Base-by-base conservation (phyloP, 1,284 basidiomycete genomes). In the Meira miltonrushii region DNA sequence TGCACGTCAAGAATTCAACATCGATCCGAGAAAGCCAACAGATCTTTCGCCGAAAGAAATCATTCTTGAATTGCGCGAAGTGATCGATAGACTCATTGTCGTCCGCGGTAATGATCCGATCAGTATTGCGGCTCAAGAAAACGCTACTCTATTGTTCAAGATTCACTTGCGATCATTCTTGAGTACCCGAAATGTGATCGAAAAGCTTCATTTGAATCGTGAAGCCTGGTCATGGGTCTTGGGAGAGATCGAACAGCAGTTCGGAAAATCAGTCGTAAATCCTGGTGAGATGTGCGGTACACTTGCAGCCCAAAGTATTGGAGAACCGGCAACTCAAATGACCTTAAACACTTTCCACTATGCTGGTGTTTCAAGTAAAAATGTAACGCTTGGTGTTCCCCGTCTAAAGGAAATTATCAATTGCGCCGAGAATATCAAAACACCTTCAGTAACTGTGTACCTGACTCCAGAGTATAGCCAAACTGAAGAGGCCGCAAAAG, bases 281-380 rank as follows among this genome's bases (percentile, higher is more conserved):
- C 90, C 95, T 0, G 93, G 94, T 54, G 95, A 98, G 81, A 98
- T 98, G 95, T 98, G 95, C 70, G 95, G 95, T 50, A 97, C 92
- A 0, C 85, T 98, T 13, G 89, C 95, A 39, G 95, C 95, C 0
- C 95, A 98, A 81, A 96, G 92, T 4, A 99, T 98, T 67, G 95
- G 95, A 80, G 95, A 98, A 83, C 95, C 95, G 0, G 95, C 95
- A 1, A 99, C 95, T 98, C 83, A 99, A 98, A 98, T 99, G 95
- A 98, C 95, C 7, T 81, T 98, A 67, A 99, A 98, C 81, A 98
- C 95, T 62, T 99, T 99, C 86, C 95, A 99, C 83, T 98, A 98
- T 81, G 95, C 95, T 74, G 95, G 95, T 83, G 93, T 99, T 66
- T 95, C 95, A 11, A 95, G 93, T 39, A 99, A 98, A 95, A 98